Percentiles rank a stretch among this genome's conserved stretches.
Evolutionary conservation across 1,284 basidiomycete species (phyloP).

Genomic region (Rugosomyces carneus): DNA sequence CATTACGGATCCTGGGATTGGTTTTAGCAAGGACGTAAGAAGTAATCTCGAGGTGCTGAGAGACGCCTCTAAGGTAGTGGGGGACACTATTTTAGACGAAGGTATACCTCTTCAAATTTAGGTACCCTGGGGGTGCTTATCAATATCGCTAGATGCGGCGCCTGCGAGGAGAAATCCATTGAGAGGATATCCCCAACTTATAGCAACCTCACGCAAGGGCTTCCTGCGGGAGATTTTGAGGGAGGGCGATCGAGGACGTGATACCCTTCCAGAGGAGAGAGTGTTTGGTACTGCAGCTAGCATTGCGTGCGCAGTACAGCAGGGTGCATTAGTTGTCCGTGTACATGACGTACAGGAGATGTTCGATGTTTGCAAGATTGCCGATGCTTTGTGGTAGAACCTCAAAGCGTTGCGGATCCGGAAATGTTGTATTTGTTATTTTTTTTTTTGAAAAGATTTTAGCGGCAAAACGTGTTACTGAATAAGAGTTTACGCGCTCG

Average conservation of each 20-base stretch:
- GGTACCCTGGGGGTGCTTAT: not conserved
- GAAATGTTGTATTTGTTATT: no score
- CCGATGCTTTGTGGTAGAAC: no score
- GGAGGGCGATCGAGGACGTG: not conserved
- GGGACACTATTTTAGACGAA: conserved; percentile 26
- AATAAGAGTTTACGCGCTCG: no score
- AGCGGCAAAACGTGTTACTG: no score
- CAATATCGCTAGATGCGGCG: conserved; percentile 9
- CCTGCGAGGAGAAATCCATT: conserved; percentile 42
- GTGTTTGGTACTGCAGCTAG: no score
- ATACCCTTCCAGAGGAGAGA: not conserved
- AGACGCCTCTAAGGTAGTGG: conserved; percentile 43
- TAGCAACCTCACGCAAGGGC: conserved; percentile 81
- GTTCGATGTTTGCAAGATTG: conserved; percentile 64
- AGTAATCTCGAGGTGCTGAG: conserved; percentile 74
- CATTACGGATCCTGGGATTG: conserved; percentile 89
- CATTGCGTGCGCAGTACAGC: not conserved
- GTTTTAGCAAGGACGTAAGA: conserved; percentile 86
- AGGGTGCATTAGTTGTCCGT: not conserved
- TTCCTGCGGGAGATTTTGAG: conserved; percentile 45
- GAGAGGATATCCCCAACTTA: conserved; percentile 62
- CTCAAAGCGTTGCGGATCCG: no score
- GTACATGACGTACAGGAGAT: conserved; percentile 45
- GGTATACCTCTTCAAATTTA: conserved; percentile 17
- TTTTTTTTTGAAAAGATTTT: no score